Evolutionary conservation across 352 stramenopile species (phyloP).

Genomic region (Pythium graminicola): DNA sequence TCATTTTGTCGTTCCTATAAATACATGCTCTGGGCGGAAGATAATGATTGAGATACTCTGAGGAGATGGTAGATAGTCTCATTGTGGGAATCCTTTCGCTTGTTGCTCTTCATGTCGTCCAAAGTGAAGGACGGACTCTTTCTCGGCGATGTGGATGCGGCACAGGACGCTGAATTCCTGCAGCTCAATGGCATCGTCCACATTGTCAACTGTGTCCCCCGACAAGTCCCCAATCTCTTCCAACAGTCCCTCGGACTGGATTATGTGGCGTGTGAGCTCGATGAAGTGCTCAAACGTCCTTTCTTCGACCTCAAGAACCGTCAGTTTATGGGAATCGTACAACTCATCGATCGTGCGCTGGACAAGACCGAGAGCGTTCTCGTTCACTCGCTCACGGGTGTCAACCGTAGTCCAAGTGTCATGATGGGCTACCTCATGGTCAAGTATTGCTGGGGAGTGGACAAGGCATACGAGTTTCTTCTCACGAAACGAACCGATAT

Average conservation of each 20-base stretch:
- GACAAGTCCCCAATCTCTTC: slow-evolving; percentile 89
- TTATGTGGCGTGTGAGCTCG: slow-evolving; percentile 71
- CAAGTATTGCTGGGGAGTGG: slow-evolving; percentile 89
- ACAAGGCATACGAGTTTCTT: slow-evolving; percentile 90
- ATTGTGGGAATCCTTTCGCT: slow-evolving; percentile 8
- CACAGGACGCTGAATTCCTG: slow-evolving; percentile 90
- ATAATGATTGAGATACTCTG: slow-evolving; percentile 12
- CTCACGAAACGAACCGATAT: slow-evolving; percentile 83
- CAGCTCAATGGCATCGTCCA: slow-evolving; percentile 90
- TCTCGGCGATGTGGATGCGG: slow-evolving; percentile 90
- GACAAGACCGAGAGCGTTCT: slow-evolving; percentile 83
- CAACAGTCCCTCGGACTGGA: slow-evolving; percentile 76
- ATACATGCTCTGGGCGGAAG: slow-evolving; percentile 10
- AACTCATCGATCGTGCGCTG: slow-evolving; percentile 74
- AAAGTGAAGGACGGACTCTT: slow-evolving; percentile 94
- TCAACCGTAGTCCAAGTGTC: slow-evolving; percentile 73
- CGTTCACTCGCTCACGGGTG: slow-evolving; percentile 81
- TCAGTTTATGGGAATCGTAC: slow-evolving; percentile 74
- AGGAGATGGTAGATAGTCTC: background rate
- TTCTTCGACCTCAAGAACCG: slow-evolving; percentile 83
- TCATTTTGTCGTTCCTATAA: slow-evolving; percentile 65
- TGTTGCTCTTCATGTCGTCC: slow-evolving; percentile 68
- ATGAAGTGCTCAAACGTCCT: slow-evolving; percentile 52
- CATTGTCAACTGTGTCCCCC: slow-evolving; percentile 89
- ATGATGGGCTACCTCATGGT: slow-evolving; percentile 90